Percentiles rank a stretch among this genome's conserved stretches.
These are phyloP conservation scores for Fusarium nisikadoi DNA, from an alignment of 2,329 filamentous ascomycete genomes.

Conservation along the genomic window DNA sequence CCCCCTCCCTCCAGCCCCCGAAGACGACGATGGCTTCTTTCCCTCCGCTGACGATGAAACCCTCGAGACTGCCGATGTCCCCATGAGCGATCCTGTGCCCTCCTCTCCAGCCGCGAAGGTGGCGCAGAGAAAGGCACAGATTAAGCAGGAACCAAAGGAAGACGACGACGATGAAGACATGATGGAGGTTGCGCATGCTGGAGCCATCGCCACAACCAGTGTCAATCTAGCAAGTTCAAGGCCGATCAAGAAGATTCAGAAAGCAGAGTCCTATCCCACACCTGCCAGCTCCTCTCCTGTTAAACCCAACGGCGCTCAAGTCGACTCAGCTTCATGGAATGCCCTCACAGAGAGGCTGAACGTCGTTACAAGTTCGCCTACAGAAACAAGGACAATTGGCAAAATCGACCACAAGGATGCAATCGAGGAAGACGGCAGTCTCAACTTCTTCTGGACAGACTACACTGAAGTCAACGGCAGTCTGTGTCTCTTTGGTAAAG, in stretches of 20 bases:
- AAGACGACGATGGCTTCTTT: conserved; percentile 64
- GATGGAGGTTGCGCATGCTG: conserved; percentile 87
- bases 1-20: conserved; percentile 55
- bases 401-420: conserved; percentile 87
- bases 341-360: conserved; percentile 87
- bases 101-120: conserved; percentile 89
- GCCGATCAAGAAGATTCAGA: conserved; percentile 75
- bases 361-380: conserved; percentile 77
- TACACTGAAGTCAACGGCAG: conserved; percentile 93
- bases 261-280: conserved; percentile 73
- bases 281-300: conserved; percentile 82
- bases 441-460: conserved; percentile 97
- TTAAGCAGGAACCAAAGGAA: conserved; percentile 63
- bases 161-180: conserved; percentile 83
- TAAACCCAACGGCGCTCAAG: conserved; percentile 65
- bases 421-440: conserved; percentile 91
- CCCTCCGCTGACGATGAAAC: conserved; percentile 71
- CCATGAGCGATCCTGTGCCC: conserved; percentile 86
- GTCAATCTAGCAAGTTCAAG: conserved; percentile 88
- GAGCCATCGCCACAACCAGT: conserved; percentile 72
- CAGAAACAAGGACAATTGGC: conserved; percentile 73
- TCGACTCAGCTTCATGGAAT: conserved; percentile 90
- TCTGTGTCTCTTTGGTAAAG: conserved; percentile 94
- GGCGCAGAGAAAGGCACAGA: conserved; percentile 74
- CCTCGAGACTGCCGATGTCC: conserved; percentile 58